Evolutionary conservation across 1,284 basidiomycete species (phyloP), one percentile per base, ranked within the genome.

Genomic region (Papiliotrema laurentii): DNA sequence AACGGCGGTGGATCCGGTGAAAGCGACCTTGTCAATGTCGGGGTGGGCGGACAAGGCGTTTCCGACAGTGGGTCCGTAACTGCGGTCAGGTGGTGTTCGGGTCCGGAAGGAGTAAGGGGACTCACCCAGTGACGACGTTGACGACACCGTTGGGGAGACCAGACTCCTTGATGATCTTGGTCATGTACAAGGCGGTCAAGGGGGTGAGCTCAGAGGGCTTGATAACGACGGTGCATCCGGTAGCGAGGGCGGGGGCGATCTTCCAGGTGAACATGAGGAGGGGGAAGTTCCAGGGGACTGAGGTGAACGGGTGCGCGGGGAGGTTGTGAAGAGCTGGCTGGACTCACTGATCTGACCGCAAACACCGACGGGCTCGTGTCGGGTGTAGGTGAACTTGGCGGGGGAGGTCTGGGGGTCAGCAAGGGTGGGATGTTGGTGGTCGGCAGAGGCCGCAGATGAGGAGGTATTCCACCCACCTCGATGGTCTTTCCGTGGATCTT

Each of bases 311-410:
- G 4, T 5, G 25, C 26, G 4, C 22, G 4, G 6, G 5, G 18
- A 3, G 27, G 16, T 18, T n/a, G n/a, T n/a, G n/a, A n/a, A n/a
- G 9, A 22, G 6, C 22, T 22, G 37, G 13, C 11, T 21, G 26
- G 38, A 53, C 51, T 45, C 40, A 54, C 53, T 89, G 70, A 92
- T 91, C 75, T 89, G 87, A 41, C 86, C 78, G 49, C 73, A 77
- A 51, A 97, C 91, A 60, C 93, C 94, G 61, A 96, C 85, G 16
- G 94, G 92, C 74, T 97, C 93, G 71, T 96, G 89, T 26, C 84
- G 80, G 16, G 88, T 88, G 75, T 89, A 92, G 4, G 78, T 79
- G 50, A 91, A 76, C 72, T 87, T 89, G 47, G 64, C 73, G 62
- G 86, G 80, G 55, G 79, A 75, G 37, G 84, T 86, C 81, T 60